Percentiles rank a stretch among this genome's conserved stretches.
These are phyloP conservation scores for Paecilomyces sp. DNA, from an alignment of 2,329 filamentous ascomycete species.

Conservation along the genomic window DNA sequence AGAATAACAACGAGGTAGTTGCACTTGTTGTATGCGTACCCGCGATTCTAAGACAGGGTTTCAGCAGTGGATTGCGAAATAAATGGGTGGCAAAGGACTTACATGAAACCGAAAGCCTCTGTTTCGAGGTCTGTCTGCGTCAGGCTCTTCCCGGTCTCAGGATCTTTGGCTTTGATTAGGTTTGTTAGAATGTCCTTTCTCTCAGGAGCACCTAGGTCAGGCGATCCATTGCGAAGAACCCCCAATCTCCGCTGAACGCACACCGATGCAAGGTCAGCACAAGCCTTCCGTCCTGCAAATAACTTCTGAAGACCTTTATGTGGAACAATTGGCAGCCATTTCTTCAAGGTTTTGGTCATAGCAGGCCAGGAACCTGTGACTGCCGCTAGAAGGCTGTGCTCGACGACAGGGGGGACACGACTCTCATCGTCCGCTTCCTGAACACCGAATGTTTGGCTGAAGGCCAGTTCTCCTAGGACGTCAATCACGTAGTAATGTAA, in stretches of 20 bases:
- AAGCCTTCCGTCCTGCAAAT: conserved; percentile 12
- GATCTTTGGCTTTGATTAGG: conserved; percentile 28
- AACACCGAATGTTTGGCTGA: conserved; percentile 24
- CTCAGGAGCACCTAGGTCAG: conserved; percentile 1
- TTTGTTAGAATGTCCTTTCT: conserved; percentile 28
- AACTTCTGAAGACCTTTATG: conserved; percentile 11
- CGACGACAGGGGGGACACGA: conserved; percentile 23
- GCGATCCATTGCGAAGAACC: background rate
- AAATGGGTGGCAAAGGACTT: conserved; percentile 6
- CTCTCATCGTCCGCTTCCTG: conserved; percentile 19
- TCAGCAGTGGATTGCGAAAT: background rate
- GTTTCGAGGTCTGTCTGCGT: conserved; percentile 23
- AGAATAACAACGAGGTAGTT: conserved; percentile 22
- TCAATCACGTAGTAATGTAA: conserved; percentile 9
- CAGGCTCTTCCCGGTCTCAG: conserved; percentile 26
- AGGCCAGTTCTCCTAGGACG: conserved; percentile 3
- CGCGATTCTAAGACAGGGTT: conserved; percentile 16
- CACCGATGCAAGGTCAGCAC: conserved; percentile 2
- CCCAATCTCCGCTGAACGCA: background rate
- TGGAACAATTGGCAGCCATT: conserved; percentile 15
- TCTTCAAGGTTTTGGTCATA: conserved; percentile 18
- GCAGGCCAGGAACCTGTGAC: conserved; percentile 19
- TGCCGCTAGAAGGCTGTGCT: conserved; percentile 25
- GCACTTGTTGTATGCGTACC: conserved; percentile 27
- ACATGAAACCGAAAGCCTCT: conserved; percentile 33